Percentiles rank a stretch among this genome's conserved stretches.
Conservation (phyloP, 192 early-diverging fungal species). For the Chytriomyces sp. region DNA sequence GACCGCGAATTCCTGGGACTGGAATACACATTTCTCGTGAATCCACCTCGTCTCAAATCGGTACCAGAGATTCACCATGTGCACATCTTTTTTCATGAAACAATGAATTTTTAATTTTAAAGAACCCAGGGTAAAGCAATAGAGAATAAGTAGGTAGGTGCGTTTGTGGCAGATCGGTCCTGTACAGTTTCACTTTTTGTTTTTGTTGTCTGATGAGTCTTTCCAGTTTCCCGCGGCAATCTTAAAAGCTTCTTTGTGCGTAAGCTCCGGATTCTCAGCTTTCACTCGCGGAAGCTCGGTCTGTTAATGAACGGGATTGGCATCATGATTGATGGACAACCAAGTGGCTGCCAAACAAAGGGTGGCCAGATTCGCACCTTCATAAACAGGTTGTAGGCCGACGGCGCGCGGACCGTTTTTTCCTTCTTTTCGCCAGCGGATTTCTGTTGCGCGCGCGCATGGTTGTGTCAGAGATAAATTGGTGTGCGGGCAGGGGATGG, state of each 20-base stretch:
- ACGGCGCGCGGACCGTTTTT: constrained; percentile 24
- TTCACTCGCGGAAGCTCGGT: constrained; percentile 47
- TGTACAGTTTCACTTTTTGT: too few relatives aligned
- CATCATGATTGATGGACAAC: not conserved
- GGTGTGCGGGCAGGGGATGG: too few relatives aligned
- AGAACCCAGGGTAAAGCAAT: too few relatives aligned
- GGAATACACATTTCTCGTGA: not conserved
- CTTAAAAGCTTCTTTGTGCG: constrained; percentile 55
- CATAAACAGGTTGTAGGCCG: constrained; percentile 47
- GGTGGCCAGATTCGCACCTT: constrained; percentile 12
- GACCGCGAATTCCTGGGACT: not conserved
- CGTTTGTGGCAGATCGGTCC: too few relatives aligned
- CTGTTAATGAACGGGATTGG: not conserved
- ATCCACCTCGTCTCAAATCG: not conserved
- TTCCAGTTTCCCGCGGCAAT: constrained; percentile 46
- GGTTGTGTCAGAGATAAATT: too few relatives aligned
- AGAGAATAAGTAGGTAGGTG: too few relatives aligned
- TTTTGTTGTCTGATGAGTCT: constrained; percentile 31
- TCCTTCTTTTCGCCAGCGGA: constrained; percentile 18
- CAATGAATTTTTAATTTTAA: too few relatives aligned
- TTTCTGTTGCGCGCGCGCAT: too few relatives aligned
- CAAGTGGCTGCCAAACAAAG: not conserved
- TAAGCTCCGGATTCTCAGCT: constrained; percentile 35
- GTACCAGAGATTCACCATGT: constrained; percentile 13
- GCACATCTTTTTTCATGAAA: constrained; percentile 7